Evolutionary conservation across 2,329 filamentous ascomycete genomes (phyloP), one percentile per base, ranked within the genome.

Genomic region (Leptographium lundbergii): DNA sequence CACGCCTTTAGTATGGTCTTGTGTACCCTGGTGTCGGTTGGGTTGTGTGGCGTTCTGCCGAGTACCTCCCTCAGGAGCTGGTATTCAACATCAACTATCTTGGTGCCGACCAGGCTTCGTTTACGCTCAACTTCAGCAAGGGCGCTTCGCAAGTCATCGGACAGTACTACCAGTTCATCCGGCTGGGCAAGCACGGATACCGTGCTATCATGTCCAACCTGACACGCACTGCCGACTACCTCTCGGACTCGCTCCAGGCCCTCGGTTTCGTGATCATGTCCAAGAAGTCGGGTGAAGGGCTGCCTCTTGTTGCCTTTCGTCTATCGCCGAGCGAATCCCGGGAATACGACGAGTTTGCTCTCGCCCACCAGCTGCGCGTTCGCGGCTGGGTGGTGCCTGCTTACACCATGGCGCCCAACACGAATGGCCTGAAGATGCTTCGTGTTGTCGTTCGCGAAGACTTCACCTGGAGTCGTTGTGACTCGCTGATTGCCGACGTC

Each of bases 41-140:
- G 92, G 85, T 92, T 13, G 78, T 96, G 64, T 96, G 91, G 91
- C 84, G 91, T 54, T 82, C 84, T 47, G 82, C 89, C 56, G 86
- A 94, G 71, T 94, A 80, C 73, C 81, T 96, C 3, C 92, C 92
- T 9, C 81, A 92, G 69, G 91, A 96, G 68, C 85, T 96, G 25
- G 90, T 97, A 67, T 97, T 97, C 82, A 96, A 96, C 80, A 96
- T 97, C 81, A 96, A 96, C 80, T 97, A 97, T 75, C 86, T 96
- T 6, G 92, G 92, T 56, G 91, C 92, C 13, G 90, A 96, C 69
- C 92, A 97, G 71, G 87, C 91, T 2, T 96, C 90, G 3, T 96
- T 96, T 75, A 96, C 92, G 0, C 84, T 97, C 61, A 97, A 97
- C 79, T 97, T 97, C 78, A 95, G 89, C 69, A 95, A 96, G 72